Evolutionary conservation across 768 basidiomycete species (phyloP), one percentile per base, ranked within the genome.

Genomic region (Leucosporidium creatinivorum): DNA sequence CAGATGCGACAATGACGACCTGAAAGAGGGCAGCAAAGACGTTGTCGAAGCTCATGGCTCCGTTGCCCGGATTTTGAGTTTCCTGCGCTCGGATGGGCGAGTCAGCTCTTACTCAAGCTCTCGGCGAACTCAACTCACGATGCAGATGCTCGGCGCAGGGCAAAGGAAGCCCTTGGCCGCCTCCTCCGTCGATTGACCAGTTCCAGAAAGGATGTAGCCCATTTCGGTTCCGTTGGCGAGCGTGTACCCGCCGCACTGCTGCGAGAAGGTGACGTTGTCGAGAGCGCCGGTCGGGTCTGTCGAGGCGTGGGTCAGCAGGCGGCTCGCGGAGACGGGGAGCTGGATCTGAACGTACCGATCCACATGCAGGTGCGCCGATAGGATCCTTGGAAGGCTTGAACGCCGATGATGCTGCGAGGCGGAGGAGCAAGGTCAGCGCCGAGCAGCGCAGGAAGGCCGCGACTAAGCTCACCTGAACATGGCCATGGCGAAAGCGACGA

Each of bases 381-480:
- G 1, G 91, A 93, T 1, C 91, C 92, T 65, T 87, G 85, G 81
- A 99, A 99, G 0, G 89, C 85, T 73, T 97, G 91, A 1, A 96
- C 84, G n/a, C 94, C 93, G 65, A 96, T 89, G 75, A 97, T 89
- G 5, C 90, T 89, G 69, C 2, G 39, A 2, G 31, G n/a, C n/a
- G n/a, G 17, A 49, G 58, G 28, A 61, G 50, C 26, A 44, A 44
- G 50, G 50, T 51, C 50, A 64, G 68, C 58, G 59, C 44, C 10
- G 21, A 28, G 31, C 31, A 36, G 48, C 59, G 18, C 21, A 58
- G 19, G 36, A 30, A 28, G 65, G 28, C 19, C 17, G 49, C 15
- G 33, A 39, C 13, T 1, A 0, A 17, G 30, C 69, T 44, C 66
- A 90, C 89, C 89, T 91, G 78, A 97, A 96, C 9, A 98, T 75